Evolutionary conservation across 495 filamentous ascomycete genomes (phyloP).

Genomic region (Penicillium herquei): DNA sequence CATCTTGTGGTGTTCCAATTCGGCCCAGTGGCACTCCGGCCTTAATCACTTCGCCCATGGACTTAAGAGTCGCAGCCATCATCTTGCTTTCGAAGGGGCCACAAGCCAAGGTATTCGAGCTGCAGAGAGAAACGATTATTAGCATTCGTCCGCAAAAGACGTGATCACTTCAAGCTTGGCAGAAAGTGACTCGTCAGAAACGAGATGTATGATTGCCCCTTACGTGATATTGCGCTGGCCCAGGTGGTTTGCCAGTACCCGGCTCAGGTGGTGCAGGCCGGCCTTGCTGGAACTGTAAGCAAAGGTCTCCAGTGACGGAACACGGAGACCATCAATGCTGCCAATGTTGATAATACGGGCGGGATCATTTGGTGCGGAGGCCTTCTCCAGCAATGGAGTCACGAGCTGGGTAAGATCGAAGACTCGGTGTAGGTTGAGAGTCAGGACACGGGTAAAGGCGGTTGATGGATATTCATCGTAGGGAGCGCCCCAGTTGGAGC

Average conservation of each 20-base stretch:
- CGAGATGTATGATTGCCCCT: not conserved
- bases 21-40: constrained; percentile 64
- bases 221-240: constrained; percentile 70
- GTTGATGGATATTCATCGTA: constrained; percentile 66
- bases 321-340: constrained; percentile 65
- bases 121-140: constrained; percentile 3
- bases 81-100: constrained; percentile 82
- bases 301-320: constrained; percentile 70
- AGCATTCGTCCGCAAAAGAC: not conserved
- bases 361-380: constrained; percentile 45
- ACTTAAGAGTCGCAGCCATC: constrained; percentile 70
- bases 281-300: constrained; percentile 74
- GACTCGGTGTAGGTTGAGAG: constrained; percentile 76
- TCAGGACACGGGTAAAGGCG: constrained; percentile 71
- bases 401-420: constrained; percentile 75
- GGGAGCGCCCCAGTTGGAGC: constrained; percentile 67
- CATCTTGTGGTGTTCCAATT: constrained; percentile 69
- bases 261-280: constrained; percentile 68
- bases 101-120: constrained; percentile 68
- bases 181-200: not conserved
- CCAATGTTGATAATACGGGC: constrained; percentile 75
- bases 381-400: constrained; percentile 67
- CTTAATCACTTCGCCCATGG: constrained; percentile 61
- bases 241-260: constrained; percentile 69
- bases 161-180: no score